Evolutionary conservation across 768 basidiomycete genomes (phyloP), one percentile per base, ranked within the genome.

Genomic region (Phaeotremella skinneri): DNA sequence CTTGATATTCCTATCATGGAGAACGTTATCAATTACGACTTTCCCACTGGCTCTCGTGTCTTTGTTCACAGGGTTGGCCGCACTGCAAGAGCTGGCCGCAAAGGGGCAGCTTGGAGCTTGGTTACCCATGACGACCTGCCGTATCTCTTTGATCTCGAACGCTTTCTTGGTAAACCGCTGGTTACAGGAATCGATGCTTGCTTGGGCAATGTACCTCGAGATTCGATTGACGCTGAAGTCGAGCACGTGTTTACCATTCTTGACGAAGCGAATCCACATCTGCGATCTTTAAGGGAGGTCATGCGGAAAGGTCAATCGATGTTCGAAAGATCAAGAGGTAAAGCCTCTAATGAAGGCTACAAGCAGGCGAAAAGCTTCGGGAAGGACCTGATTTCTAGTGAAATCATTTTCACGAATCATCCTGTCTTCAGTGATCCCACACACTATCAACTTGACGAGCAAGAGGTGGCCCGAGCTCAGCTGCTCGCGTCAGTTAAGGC

Each of bases 21-120:
- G 74, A 90, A 98, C 72, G 96, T 99, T 31, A 81, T 99, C 76
- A 99, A 99, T 76, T 99, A 93, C 76, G 96, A 99, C 69, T 97
- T 99, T 66, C 96, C 96, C 0, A 88, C 91, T 59, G 91, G 93
- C 23, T 85, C 91, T 1, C 81, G 93, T 56, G 86, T 96, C 11
- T 99, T 97, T 66, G 86, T 99, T 0, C 96, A 99, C 77, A 89
- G 96, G 58, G 94, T 98, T 23, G 96, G 96, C 47, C 85, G 96
- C 59, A 97, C 96, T 3, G 96, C 96, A 4, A 84, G 96, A 70
- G 94, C 94, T 1, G 96, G 96, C 14, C 82, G 92, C 55, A 87
- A 86, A 71, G 96, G 96, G 30, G 91, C 91, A 88, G 94, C 94
- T 1, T 97, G 91, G 90, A 91, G 90, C 2, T 90, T 99, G 71